These are phyloP conservation scores for Backusella tuberculispora DNA, from an alignment of 192 early-diverging fungal genomes.

Conservation along the genomic window DNA sequence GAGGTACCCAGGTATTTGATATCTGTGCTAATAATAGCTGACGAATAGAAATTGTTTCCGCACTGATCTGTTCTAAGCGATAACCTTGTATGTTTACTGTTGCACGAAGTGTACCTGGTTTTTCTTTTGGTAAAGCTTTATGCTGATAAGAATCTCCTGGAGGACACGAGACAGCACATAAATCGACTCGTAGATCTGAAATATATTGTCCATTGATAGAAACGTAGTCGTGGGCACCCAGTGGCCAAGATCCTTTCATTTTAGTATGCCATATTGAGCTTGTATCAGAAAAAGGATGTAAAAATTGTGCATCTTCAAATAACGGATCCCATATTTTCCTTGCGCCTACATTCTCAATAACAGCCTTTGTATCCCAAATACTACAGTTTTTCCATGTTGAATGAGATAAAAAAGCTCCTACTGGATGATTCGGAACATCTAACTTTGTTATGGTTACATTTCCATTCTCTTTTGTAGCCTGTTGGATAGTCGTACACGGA, in stretches of 20 bases:
- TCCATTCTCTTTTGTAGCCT: constrained; percentile 14
- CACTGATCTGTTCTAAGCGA: constrained; percentile 30
- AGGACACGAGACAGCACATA: constrained; percentile 26
- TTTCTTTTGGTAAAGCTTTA: constrained; percentile 27
- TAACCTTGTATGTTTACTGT: constrained; percentile 26
- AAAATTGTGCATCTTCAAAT: constrained; percentile 47
- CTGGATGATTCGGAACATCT: constrained; percentile 42
- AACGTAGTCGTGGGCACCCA: constrained; percentile 28
- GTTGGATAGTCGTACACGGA: not conserved
- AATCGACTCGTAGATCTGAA: constrained; percentile 24
- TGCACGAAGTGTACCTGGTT: constrained; percentile 25
- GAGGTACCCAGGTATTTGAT: constrained; percentile 11
- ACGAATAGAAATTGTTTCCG: constrained; percentile 36
- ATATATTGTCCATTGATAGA: constrained; percentile 23
- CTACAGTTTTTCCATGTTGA: constrained; percentile 45
- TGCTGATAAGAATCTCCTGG: constrained; percentile 26
- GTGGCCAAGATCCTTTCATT: constrained; percentile 50
- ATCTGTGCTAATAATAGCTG: constrained; percentile 42
- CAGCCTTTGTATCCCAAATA: constrained; percentile 56
- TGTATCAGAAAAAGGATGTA: constrained; percentile 42
- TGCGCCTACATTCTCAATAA: constrained; percentile 44
- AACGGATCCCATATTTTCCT: constrained; percentile 47
- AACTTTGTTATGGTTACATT: constrained; percentile 38
- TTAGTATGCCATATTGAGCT: constrained; percentile 46
- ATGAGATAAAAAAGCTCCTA: constrained; percentile 45